These are phyloP conservation scores for Ceratorhiza oryzae-sativae DNA, from an alignment of 1,284 basidiomycete species.

Conservation along the genomic window DNA sequence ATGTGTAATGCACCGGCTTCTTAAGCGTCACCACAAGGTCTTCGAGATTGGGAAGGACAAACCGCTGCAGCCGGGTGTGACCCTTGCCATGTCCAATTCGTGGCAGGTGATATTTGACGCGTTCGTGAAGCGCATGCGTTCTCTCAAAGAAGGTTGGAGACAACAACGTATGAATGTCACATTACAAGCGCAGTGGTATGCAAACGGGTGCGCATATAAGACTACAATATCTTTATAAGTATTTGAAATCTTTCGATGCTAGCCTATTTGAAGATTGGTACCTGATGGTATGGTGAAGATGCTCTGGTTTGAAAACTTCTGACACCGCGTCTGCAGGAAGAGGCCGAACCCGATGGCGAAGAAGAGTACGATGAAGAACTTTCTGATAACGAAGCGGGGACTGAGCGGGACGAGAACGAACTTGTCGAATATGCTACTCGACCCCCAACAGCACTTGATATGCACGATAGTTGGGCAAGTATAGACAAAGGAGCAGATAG, in stretches of 20 bases:
- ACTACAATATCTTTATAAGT: too few relatives aligned
- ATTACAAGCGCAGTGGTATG: conserved; percentile 12
- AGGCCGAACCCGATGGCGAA: neutral
- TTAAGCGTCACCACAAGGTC: conserved; percentile 11
- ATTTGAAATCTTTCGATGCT: neutral
- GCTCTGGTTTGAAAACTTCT: neutral
- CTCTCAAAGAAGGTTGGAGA: conserved; percentile 13
- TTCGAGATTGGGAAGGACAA: conserved; percentile 11
- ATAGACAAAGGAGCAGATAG: neutral
- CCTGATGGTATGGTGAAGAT: neutral
- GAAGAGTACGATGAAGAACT: conserved; percentile 19
- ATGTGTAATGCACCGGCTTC: conserved; percentile 12
- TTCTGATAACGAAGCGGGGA: conserved; percentile 7
- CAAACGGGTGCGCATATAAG: conserved; percentile 21
- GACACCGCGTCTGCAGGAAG: neutral
- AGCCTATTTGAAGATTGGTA: conserved; percentile 21
- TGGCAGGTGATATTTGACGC: conserved; percentile 24
- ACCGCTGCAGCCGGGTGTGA: neutral
- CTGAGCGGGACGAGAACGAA: conserved; percentile 21
- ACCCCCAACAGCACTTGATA: conserved; percentile 1
- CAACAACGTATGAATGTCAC: conserved; percentile 18
- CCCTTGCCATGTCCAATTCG: conserved; percentile 3
- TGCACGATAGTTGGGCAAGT: neutral
- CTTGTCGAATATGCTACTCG: conserved; percentile 36
- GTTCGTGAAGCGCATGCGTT: conserved; percentile 15